A percentile compares a stretch with the other conserved stretches of the same genome.
Conservation (phyloP, 768 basidiomycete genomes). For the Imleria badia region DNA sequence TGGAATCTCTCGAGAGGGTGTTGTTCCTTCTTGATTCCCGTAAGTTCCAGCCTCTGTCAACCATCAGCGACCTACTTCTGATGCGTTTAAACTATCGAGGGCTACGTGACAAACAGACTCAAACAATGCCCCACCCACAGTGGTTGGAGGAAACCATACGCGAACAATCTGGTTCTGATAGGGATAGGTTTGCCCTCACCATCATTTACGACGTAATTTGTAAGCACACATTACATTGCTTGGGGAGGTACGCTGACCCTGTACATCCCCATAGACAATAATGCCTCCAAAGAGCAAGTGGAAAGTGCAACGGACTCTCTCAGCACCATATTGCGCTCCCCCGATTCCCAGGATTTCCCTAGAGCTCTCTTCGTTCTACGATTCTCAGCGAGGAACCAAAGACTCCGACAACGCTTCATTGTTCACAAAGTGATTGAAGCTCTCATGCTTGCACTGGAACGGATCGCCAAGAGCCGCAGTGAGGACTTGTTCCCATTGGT, state of each 20-base stretch:
- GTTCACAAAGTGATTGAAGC: neutral
- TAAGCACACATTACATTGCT: too few relatives aligned
- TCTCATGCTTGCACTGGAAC: neutral
- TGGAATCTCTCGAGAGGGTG: neutral
- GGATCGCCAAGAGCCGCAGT: too few relatives aligned
- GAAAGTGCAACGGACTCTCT: neutral
- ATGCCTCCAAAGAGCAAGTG: neutral
- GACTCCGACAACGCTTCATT: neutral
- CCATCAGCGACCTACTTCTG: neutral
- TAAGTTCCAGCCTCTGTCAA: neutral
- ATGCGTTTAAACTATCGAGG: neutral
- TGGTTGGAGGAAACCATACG: neutral
- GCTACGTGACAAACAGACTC: neutral
- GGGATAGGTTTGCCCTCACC: neutral
- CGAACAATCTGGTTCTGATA: neutral
- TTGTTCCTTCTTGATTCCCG: conserved; percentile 4
- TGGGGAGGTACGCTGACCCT: neutral
- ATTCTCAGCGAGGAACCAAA: neutral
- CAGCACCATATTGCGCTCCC: neutral
- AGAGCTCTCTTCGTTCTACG: neutral
- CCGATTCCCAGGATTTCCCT: neutral
- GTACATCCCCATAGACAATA: neutral
- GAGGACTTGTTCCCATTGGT: neutral
- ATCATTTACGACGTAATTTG: neutral
- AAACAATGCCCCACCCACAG: neutral